A percentile compares a stretch with the other conserved stretches of the same genome.
Evolutionary conservation across 257 asterid species (phyloP).

Genomic region (Echium plantagineum): DNA sequence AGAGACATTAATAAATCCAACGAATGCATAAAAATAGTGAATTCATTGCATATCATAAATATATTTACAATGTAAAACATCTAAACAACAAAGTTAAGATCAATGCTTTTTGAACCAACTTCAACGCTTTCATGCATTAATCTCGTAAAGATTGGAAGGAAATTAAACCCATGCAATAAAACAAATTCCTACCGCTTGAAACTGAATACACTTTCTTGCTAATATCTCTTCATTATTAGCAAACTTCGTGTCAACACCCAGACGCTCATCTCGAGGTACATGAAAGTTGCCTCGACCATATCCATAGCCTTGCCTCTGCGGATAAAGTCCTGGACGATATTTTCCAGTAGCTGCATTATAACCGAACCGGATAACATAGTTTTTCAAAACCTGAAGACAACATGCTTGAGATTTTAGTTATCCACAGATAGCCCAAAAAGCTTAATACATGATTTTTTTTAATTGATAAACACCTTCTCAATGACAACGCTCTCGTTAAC

Average conservation of each 20-base stretch:
- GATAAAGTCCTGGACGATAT: constrained; percentile 70
- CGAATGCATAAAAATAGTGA: not conserved
- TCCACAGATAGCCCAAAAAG: too few relatives aligned
- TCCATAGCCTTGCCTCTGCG: constrained; percentile 51
- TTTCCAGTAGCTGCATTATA: too few relatives aligned
- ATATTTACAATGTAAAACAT: not conserved
- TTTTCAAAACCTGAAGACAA: too few relatives aligned
- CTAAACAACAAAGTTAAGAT: not conserved
- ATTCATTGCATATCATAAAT: not conserved
- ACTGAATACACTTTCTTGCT: constrained; percentile 63
- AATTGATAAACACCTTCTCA: too few relatives aligned
- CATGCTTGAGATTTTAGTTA: too few relatives aligned
- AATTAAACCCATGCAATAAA: constrained; percentile 1
- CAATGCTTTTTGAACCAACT: not conserved
- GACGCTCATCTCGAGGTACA: constrained; percentile 70
- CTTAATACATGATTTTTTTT: too few relatives aligned
- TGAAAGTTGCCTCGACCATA: constrained; percentile 41
- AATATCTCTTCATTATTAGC: constrained; percentile 86
- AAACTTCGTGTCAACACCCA: constrained; percentile 82
- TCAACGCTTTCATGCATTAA: constrained; percentile 3
- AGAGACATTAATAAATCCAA: constrained; percentile 7
- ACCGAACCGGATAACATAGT: too few relatives aligned
- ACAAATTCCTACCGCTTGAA: constrained; percentile 62
- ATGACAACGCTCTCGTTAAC: too few relatives aligned
- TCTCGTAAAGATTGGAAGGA: constrained; percentile 7